A percentile compares a stretch with the other conserved stretches of the same genome.
phyloP scores from a whole-genome alignment of 2,329 filamentous ascomycete genomes.

The Exophiala aquamarina region DNA sequence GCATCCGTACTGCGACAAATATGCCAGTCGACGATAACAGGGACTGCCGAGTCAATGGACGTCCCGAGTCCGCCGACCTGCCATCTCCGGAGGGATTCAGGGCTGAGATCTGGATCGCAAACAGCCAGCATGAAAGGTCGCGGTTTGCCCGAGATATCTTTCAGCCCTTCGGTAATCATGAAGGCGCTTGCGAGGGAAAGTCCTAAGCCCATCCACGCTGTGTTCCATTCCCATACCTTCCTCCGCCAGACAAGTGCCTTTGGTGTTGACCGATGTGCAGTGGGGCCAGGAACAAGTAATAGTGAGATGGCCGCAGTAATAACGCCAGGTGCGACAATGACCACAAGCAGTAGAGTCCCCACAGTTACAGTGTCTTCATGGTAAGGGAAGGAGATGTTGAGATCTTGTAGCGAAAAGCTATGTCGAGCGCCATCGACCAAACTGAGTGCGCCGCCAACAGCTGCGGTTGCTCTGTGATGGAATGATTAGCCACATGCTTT shows the following conservation, averaged over 20 bases:
- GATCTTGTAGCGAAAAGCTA: conserved; percentile 68
- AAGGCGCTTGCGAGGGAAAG: conserved; percentile 71
- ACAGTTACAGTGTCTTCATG: conserved; percentile 71
- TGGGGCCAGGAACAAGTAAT: conserved; percentile 69
- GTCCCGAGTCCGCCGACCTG: conserved; percentile 60
- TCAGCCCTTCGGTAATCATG: conserved; percentile 82
- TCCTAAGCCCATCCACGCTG: conserved; percentile 77
- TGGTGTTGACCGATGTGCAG: conserved; percentile 63
- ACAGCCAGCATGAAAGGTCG: conserved; percentile 65
- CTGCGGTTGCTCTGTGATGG: conserved; percentile 57
- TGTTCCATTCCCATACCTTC: conserved; percentile 89
- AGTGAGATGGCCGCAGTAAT: conserved; percentile 70
- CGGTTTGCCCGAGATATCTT: conserved; percentile 68
- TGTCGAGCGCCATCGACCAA: conserved; percentile 51
- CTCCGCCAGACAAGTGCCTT: conserved; percentile 69
- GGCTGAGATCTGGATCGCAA: conserved; percentile 70
- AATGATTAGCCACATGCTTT: no score
- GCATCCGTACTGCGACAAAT: conserved; percentile 72
- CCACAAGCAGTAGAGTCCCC: conserved; percentile 63
- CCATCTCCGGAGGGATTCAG: conserved; percentile 55
- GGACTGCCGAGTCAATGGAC: conserved; percentile 51
- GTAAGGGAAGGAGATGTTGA: conserved; percentile 76
- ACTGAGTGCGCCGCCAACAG: conserved; percentile 60
- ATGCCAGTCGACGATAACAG: conserved; percentile 68
- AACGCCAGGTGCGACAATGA: conserved; percentile 62